Percentiles rank a stretch among this genome's conserved stretches.
These are phyloP conservation scores for Hippophae tibetana DNA, from an alignment of 306 rosid genomes.

Conservation along the genomic window DNA sequence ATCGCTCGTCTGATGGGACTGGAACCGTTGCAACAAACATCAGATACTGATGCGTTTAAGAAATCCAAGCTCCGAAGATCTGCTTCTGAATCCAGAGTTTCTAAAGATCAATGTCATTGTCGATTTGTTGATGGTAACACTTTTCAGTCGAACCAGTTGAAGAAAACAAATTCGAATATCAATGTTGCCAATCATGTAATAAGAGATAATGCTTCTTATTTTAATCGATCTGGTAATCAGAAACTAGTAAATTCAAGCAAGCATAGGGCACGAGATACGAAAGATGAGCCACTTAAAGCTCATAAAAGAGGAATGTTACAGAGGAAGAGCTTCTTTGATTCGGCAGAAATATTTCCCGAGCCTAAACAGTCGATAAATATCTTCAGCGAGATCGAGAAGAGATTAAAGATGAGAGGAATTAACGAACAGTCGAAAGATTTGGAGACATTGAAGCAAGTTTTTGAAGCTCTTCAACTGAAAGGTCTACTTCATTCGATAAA, in stretches of 20 bases:
- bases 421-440: slow-evolving; percentile 63
- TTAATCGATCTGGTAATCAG: slow-evolving; percentile 21
- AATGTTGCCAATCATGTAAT: slow-evolving; percentile 24
- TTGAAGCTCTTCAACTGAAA: slow-evolving; percentile 82
- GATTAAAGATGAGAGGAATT: slow-evolving; percentile 66
- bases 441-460: slow-evolving; percentile 64
- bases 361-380: slow-evolving; percentile 45
- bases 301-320: slow-evolving; percentile 38
- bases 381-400: slow-evolving; percentile 58
- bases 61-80: slow-evolving; percentile 75
- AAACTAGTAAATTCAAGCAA: slow-evolving; percentile 32
- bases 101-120: slow-evolving; percentile 50
- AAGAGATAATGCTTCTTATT: slow-evolving; percentile 12
- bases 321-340: slow-evolving; percentile 73
- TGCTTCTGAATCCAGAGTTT: slow-evolving; percentile 76
- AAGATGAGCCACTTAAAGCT: slow-evolving; percentile 22
- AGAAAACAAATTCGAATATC: slow-evolving; percentile 1
- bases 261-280: slow-evolving; percentile 20
- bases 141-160: slow-evolving; percentile 32
- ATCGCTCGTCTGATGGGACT: slow-evolving; percentile 90
- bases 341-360: slow-evolving; percentile 77
- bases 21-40: slow-evolving; percentile 35
- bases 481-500: slow-evolving; percentile 71
- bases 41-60: slow-evolving; percentile 43
- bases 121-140: slow-evolving; percentile 45